phyloP scores from a whole-genome alignment of 1,284 basidiomycete genomes.

The Wolfiporia cocos region DNA sequence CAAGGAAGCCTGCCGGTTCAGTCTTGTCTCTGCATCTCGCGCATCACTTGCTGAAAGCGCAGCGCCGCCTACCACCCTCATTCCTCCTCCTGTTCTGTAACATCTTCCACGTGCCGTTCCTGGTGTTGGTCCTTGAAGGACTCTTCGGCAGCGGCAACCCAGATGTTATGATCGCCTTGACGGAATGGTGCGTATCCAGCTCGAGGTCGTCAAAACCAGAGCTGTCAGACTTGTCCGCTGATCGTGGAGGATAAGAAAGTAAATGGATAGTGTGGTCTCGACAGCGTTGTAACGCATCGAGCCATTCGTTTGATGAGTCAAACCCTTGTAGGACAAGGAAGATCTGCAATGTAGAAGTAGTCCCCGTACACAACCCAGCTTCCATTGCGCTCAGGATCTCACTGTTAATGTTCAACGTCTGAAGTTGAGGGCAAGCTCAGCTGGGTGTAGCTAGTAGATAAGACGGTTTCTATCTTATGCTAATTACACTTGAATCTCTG shows the following conservation, averaged over 20 bases:
- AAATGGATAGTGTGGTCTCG: slow-evolving; percentile 45
- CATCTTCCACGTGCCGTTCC: slow-evolving; percentile 21
- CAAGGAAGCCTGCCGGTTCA: too few relatives aligned
- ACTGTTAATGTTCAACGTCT: too few relatives aligned
- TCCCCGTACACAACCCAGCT: slow-evolving; percentile 33
- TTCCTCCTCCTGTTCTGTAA: slow-evolving; percentile 50
- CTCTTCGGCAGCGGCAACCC: slow-evolving; percentile 65
- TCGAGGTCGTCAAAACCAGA: slow-evolving; percentile 25
- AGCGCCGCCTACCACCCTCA: slow-evolving; percentile 77
- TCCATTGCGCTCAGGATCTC: too few relatives aligned
- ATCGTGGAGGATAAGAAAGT: slow-evolving; percentile 39
- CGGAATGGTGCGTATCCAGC: slow-evolving; percentile 37
- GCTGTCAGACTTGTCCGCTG: slow-evolving; percentile 21
- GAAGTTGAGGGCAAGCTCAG: too few relatives aligned
- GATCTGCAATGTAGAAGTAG: slow-evolving; percentile 32
- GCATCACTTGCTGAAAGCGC: slow-evolving; percentile 63
- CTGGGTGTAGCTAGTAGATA: too few relatives aligned
- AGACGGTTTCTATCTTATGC: too few relatives aligned
- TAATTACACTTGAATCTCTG: too few relatives aligned
- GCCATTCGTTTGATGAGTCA: slow-evolving; percentile 30
- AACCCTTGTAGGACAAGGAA: slow-evolving; percentile 20
- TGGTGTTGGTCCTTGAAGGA: slow-evolving; percentile 35
- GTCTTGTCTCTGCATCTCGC: slow-evolving; percentile 42
- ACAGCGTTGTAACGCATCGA: slow-evolving; percentile 46
- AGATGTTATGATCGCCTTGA: slow-evolving; percentile 47